These are phyloP conservation scores for Coffea humblotiana DNA, from an alignment of 305 asterid genomes.

Conservation along the genomic window DNA sequence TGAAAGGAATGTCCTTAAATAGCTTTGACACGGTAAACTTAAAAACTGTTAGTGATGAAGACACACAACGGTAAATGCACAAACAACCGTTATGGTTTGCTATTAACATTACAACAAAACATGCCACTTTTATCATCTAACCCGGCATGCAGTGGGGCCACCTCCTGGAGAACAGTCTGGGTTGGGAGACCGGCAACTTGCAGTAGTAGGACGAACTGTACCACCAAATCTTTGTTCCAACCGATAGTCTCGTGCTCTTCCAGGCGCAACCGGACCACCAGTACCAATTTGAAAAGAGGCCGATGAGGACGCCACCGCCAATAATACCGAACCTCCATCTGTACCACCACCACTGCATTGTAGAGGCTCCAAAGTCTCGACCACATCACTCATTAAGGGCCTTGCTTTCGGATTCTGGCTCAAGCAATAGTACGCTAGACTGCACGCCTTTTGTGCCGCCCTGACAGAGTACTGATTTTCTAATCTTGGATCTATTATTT, in stretches of 20 bases:
- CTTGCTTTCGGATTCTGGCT: conserved; percentile 98
- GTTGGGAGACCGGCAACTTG: conserved; percentile 61
- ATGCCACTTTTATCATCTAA: conserved; percentile 47
- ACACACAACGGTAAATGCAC: background rate
- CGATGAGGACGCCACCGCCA: conserved; percentile 32
- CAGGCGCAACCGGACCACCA: conserved; percentile 59
- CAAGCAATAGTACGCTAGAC: conserved; percentile 94
- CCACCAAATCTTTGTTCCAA: conserved; percentile 58
- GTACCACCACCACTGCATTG: conserved; percentile 52
- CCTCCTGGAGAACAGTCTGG: conserved; percentile 75
- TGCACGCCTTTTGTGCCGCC: conserved; percentile 98
- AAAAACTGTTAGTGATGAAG: background rate
- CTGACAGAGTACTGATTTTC: conserved; percentile 88
- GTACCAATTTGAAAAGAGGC: conserved; percentile 47
- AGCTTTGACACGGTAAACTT: background rate
- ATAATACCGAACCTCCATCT: conserved; percentile 50
- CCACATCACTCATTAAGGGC: conserved; percentile 97
- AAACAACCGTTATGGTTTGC: background rate
- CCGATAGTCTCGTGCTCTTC: conserved; percentile 57
- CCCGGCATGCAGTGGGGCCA: conserved; percentile 75
- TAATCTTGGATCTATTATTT: conserved; percentile 88
- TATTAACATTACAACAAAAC: conserved; percentile 4
- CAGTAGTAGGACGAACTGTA: conserved; percentile 56
- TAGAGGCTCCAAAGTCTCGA: conserved; percentile 90
- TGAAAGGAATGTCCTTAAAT: background rate